Percentiles rank a stretch among this genome's conserved stretches.
Conservation (phyloP, 345 rosid species). For the Euclidium syriacum region DNA sequence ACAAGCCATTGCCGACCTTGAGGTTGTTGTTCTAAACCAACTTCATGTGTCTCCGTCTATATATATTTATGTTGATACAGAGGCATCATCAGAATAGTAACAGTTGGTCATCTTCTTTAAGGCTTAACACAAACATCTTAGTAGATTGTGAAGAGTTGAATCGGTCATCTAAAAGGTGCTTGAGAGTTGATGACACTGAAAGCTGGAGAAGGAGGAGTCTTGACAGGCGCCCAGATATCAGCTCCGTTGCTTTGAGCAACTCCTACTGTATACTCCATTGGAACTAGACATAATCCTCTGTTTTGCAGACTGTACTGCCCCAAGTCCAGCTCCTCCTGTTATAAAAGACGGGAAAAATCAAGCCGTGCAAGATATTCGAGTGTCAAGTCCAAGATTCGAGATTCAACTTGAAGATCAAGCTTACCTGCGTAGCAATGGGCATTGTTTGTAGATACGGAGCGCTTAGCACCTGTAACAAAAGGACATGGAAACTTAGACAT, state of each 20-base stretch:
- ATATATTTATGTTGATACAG: slow-evolving; percentile 15
- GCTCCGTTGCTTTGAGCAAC: slow-evolving; percentile 91
- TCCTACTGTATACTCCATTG: slow-evolving; percentile 62
- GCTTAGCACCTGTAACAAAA: slow-evolving; percentile 72
- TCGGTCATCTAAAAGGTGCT: slow-evolving; percentile 30
- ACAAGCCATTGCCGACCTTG: slow-evolving; percentile 8
- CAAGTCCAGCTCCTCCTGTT: slow-evolving; percentile 42
- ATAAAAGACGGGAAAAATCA: neutral
- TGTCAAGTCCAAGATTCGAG: neutral
- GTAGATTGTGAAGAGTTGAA: slow-evolving; percentile 7
- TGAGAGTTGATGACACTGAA: slow-evolving; percentile 30
- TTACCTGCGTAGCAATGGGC: slow-evolving; percentile 51
- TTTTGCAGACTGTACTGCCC: slow-evolving; percentile 57
- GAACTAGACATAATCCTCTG: slow-evolving; percentile 85
- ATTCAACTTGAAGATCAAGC: slow-evolving; percentile 2
- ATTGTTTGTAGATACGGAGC: slow-evolving; percentile 81
- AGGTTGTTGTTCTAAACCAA: slow-evolving; percentile 4
- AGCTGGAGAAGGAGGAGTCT: slow-evolving; percentile 60
- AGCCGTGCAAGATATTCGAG: neutral
- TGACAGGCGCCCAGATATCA: slow-evolving; percentile 94
- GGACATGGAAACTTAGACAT: neutral
- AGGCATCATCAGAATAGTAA: slow-evolving; percentile 2
- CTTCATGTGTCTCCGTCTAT: neutral
- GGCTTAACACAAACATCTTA: slow-evolving; percentile 5
- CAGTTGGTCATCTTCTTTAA: slow-evolving; percentile 6